Evolutionary conservation across 352 stramenopile genomes (phyloP), one percentile per base, ranked within the genome.

Genomic region (Pythium scleroteichum): DNA sequence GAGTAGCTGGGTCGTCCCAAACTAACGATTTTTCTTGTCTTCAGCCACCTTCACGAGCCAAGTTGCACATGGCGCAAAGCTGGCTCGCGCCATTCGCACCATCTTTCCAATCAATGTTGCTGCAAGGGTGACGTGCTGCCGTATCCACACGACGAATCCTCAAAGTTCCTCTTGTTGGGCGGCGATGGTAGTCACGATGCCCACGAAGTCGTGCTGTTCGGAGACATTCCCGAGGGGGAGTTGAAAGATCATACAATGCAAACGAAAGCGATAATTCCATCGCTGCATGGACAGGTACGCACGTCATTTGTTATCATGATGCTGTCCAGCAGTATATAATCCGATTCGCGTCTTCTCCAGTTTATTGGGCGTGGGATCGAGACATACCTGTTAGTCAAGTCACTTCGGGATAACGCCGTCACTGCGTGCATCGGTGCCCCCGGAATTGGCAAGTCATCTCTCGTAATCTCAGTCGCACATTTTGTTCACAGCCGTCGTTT

Each of bases 331-430:
- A n/a, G n/a, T n/a, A n/a, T n/a, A n/a, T n/a, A n/a, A n/a, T n/a
- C n/a, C n/a, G n/a, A n/a, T n/a, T n/a, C 38, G 4, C 16, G 23
- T 4, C 9, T 13, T 2, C 4, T 12, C n/a, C 27, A 91, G 71
- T 93, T 93, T 59, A 88, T 93, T 41, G 84, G 84, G 0, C 79
- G 82, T 40, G 86, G 89, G 45, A 81, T 78, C 6, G 84, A 93
- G 64, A 91, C 77, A 22, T 91, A 90, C 52, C 41, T 86, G 40
- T 69, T 93, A 50, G 76, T 91, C 44, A 85, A 85, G 22, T 90
- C 84, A 13, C 51, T 93, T 14, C 59, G 62, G 10, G 67, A 82
- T 14, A 86, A 88, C 53, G 64, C 83, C 0, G 78, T 91, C 41
- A 92, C 84, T n/a, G 74, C 75, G 20, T 93, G 84, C 33, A 71